Conservation (phyloP, 371 early-diverging fungal species). For the Enterocytospora artemiae region DNA sequence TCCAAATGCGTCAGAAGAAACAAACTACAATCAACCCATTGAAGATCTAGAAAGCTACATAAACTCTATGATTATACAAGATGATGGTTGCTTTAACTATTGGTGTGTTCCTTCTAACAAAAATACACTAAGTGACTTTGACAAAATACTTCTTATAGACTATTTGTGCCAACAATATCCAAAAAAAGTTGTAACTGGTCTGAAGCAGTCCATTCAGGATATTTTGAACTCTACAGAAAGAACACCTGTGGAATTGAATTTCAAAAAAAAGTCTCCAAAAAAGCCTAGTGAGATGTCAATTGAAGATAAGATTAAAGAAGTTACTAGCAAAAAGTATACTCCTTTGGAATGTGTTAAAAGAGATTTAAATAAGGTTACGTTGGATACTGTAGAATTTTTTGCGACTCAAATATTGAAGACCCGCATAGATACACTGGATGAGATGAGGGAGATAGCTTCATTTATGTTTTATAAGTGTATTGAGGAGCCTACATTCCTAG, state of each 20-base stretch:
- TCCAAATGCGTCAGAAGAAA: no score
- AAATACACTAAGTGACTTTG: neutral
- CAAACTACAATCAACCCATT: no score
- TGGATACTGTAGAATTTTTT: slow-evolving; percentile 9
- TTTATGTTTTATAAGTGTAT: slow-evolving; percentile 45
- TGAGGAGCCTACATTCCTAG: slow-evolving; percentile 27
- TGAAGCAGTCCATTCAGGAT: slow-evolving; percentile 5
- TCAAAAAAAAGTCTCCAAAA: slow-evolving; percentile 7
- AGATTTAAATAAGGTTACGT: slow-evolving; percentile 39
- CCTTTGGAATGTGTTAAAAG: slow-evolving; percentile 24
- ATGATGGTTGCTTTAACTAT: no score
- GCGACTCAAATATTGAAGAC: slow-evolving; percentile 19
- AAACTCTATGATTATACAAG: no score
- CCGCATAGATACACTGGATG: slow-evolving; percentile 23
- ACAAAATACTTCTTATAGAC: neutral
- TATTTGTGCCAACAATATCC: neutral
- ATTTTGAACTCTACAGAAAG: slow-evolving; percentile 17
- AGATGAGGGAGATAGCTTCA: slow-evolving; percentile 41
- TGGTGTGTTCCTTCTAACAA: no score
- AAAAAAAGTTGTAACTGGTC: neutral
- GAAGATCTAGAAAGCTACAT: no score
- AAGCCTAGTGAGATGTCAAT: neutral
- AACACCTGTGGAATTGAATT: slow-evolving; percentile 4
- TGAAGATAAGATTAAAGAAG: slow-evolving; percentile 2
- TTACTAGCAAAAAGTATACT: slow-evolving; percentile 26